Evolutionary conservation across 2,329 filamentous ascomycete species (phyloP).

Genomic region (Verticillium albo-atrum): DNA sequence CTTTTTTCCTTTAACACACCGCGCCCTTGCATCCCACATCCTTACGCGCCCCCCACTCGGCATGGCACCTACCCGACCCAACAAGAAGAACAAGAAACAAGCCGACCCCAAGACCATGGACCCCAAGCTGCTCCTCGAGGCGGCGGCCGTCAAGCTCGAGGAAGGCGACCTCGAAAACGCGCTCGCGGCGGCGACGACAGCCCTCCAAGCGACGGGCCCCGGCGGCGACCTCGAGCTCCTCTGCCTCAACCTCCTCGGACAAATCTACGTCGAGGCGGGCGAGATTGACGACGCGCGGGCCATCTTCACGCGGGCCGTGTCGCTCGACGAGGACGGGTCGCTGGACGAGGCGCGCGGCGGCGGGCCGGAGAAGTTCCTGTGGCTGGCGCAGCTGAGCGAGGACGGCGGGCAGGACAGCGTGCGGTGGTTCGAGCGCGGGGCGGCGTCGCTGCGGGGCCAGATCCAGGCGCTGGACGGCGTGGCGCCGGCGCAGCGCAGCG

Average conservation of each 20-base stretch:
- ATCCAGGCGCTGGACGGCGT: constrained; percentile 61
- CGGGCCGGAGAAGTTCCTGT: constrained; percentile 90
- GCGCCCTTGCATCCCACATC: not conserved
- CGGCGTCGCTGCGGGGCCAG: constrained; percentile 65
- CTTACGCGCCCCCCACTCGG: not conserved
- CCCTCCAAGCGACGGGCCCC: constrained; percentile 36
- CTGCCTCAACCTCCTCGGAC: constrained; percentile 71
- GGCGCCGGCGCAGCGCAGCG: constrained; percentile 25
- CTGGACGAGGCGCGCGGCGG: constrained; percentile 69
- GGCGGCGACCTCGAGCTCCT: constrained; percentile 52
- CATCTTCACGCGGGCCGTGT: constrained; percentile 69
- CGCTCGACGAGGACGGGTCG: constrained; percentile 71
- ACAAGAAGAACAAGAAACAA: constrained; percentile 27
- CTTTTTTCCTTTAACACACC: not conserved
- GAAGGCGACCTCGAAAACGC: constrained; percentile 37
- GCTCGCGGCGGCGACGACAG: constrained; percentile 33
- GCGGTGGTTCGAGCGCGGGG: constrained; percentile 65
- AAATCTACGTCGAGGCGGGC: constrained; percentile 78
- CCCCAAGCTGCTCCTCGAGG: constrained; percentile 24
- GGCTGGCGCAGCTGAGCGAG: constrained; percentile 84
- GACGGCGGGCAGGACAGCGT: constrained; percentile 64
- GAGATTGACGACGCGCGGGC: constrained; percentile 70
- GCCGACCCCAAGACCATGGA: constrained; percentile 16
- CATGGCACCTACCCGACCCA: constrained; percentile 38
- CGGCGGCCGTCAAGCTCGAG: constrained; percentile 36